Evolutionary conservation across 2,329 filamentous ascomycete species (phyloP).

Genomic region (Sporothrix brunneoviolacea): DNA sequence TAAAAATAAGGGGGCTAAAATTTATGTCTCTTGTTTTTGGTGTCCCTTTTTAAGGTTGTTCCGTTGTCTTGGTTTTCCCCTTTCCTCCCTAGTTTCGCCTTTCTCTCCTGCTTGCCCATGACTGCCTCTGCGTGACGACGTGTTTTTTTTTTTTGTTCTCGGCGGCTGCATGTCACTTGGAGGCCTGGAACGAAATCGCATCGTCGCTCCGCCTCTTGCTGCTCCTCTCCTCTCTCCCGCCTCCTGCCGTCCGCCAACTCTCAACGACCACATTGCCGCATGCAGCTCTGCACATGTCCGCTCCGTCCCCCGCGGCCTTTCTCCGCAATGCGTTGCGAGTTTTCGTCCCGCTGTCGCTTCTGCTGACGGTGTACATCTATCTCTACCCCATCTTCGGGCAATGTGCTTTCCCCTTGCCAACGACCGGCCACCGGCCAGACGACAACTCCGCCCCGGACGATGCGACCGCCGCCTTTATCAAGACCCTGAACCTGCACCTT

Average conservation of each 20-base stretch:
- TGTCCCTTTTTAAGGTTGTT: not conserved
- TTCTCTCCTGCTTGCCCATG: not conserved
- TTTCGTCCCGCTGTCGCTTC: constrained; percentile 58
- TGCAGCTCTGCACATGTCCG: constrained; percentile 44
- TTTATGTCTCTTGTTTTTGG: no score
- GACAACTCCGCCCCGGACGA: constrained; percentile 7
- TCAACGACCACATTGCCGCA: constrained; percentile 22
- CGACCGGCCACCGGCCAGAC: constrained; percentile 15
- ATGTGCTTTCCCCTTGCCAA: constrained; percentile 68
- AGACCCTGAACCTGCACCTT: constrained; percentile 35
- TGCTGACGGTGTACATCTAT: constrained; percentile 73
- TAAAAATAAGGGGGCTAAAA: no score
- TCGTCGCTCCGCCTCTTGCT: not conserved
- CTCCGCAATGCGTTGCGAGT: constrained; percentile 52
- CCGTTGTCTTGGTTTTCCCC: not conserved
- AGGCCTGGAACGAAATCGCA: no score
- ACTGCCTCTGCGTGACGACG: not conserved
- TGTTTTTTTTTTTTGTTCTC: not conserved
- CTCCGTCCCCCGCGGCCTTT: constrained; percentile 35
- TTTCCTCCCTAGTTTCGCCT: not conserved
- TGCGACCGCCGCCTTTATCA: constrained; percentile 28
- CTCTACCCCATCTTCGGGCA: constrained; percentile 74
- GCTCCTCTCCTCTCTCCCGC: not conserved
- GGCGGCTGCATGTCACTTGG: no score
- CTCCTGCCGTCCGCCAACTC: not conserved